Percentiles rank a stretch among this genome's conserved stretches.
Evolutionary conservation across 2,329 filamentous ascomycete species (phyloP).

Genomic region (Stemphylium vesicarium): DNA sequence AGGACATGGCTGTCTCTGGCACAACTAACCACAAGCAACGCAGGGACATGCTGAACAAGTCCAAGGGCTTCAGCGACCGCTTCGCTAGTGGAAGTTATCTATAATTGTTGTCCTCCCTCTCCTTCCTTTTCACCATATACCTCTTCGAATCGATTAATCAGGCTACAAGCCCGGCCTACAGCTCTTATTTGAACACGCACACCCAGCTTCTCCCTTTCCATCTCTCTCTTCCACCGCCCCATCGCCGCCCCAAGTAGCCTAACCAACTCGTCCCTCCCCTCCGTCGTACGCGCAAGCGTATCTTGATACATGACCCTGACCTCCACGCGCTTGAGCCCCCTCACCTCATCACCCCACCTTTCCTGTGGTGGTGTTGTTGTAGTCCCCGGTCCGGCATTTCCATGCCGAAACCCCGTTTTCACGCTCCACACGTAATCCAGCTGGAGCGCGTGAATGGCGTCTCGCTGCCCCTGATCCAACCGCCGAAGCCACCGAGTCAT

Average conservation of each 20-base stretch:
- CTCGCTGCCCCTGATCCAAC: not conserved
- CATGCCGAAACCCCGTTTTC: not conserved
- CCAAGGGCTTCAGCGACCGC: conserved; percentile 79
- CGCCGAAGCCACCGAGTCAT: not conserved
- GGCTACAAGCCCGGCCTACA: not conserved
- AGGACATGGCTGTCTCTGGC: conserved; percentile 83
- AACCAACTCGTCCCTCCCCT: not conserved
- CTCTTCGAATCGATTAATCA: too few species aligned
- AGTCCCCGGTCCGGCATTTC: not conserved
- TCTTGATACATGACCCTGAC: not conserved
- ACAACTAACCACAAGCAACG: conserved; percentile 76
- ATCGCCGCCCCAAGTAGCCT: not conserved
- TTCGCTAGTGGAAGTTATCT: conserved; percentile 77
- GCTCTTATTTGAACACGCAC: not conserved
- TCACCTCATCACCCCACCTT: not conserved
- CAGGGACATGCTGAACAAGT: conserved; percentile 78
- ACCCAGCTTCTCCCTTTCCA: not conserved
- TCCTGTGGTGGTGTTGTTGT: not conserved
- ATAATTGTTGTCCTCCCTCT: conserved; percentile 28
- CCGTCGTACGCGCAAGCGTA: not conserved
- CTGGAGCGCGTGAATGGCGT: not conserved
- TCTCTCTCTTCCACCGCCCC: not conserved
- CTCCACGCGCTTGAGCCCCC: not conserved
- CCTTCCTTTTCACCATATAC: not conserved
- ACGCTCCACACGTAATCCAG: not conserved